Percentiles rank a stretch among this genome's conserved stretches.
Conservation (phyloP, 768 basidiomycete species). For the Leccinum boreale region DNA sequence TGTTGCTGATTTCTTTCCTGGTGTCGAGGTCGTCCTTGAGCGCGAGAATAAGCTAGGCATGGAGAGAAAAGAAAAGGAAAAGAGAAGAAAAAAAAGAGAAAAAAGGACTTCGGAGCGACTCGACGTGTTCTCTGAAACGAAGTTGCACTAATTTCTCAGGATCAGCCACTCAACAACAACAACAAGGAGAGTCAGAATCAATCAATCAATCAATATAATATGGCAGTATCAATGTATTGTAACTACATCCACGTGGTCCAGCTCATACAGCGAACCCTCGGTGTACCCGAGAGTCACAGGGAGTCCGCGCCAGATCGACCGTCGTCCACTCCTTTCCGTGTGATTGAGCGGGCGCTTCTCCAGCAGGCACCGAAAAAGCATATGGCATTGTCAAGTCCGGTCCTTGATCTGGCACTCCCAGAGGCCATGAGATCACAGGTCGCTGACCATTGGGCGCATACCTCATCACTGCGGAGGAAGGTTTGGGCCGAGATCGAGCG, state of each 20-base stretch:
- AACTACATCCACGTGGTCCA: background rate
- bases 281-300: background rate
- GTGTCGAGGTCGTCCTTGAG: constrained; percentile 58
- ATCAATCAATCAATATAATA: background rate
- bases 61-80: constrained; percentile 23
- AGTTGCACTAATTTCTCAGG: constrained; percentile 29
- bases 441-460: background rate
- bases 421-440: background rate
- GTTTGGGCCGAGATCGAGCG: background rate
- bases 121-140: constrained; percentile 12
- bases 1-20: constrained; percentile 37
- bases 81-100: background rate
- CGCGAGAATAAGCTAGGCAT: constrained; percentile 79
- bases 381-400: background rate
- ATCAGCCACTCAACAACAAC: constrained; percentile 10
- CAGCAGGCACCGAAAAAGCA: background rate
- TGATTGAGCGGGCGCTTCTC: background rate
- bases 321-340: constrained; percentile 1
- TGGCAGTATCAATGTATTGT: background rate
- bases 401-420: background rate
- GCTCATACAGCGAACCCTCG: background rate
- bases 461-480: background rate
- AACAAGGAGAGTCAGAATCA: too few species aligned
- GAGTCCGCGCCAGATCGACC: constrained; percentile 1
- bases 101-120: constrained; percentile 7